Evolutionary conservation across 208 protist genomes (phyloP), one percentile per base, ranked within the genome.

Genomic region (Trypanosoma platydactyli): DNA sequence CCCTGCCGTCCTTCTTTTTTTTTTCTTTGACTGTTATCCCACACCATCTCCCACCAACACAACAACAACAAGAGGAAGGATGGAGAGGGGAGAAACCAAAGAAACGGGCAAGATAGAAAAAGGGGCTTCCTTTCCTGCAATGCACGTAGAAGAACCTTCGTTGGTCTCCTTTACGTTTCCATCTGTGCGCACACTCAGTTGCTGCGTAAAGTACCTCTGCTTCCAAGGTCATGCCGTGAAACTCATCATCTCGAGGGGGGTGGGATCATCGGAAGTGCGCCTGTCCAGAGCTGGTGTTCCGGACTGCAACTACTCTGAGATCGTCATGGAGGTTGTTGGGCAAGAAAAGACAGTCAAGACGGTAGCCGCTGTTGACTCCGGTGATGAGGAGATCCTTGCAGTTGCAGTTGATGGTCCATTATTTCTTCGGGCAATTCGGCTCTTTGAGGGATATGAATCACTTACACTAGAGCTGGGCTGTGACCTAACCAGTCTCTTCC

Each of bases 241-340:
- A 41, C 18, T 74, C 40, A 33, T 63, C 51, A 7, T 56, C 24
- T 64, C 53, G 9, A 51, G 29, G 30, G 30, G 30, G 30, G 16
- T 16, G 13, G 53, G 46, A 30, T 57, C 27, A 20, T 48, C 68
- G 44, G 60, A 67, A 35, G 40, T 68, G 30, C 51, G 61, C 15
- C 41, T 92, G 55, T 60, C 83, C 16, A 78, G 76, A 11, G 64
- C 73, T 9, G 70, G 69, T 29, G 70, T 89, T 13, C 77, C 74
- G 15, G 79, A 84, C 13, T 84, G 78, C 55, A 86, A 73, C 52
- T 92, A 83, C 64, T 86, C 83, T 22, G 71, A 81, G 0, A 68
- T 89, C 44, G 38, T 68, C 27, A 25, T 74, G 1, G 53, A 65
- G 40, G 20, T 42, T 62, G 33, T 22, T 20, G 53, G 51, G 9